Base-by-base conservation (phyloP, 2,329 filamentous ascomycete genomes). In the Lachnellula willkommii region DNA sequence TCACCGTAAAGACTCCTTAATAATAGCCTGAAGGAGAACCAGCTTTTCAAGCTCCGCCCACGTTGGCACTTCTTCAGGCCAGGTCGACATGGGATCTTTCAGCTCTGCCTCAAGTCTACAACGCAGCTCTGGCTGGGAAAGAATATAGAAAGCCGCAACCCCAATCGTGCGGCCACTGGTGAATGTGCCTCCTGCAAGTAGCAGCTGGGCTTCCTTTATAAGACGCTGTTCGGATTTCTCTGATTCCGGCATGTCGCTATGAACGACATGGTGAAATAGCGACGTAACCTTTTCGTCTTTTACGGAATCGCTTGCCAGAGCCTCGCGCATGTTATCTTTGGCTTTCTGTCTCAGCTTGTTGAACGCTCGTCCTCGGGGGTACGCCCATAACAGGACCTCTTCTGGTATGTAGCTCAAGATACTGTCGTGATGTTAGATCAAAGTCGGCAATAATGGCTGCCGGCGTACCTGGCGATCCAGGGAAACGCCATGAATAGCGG, bases 211-310 rank as follows among this genome's bases (percentile, higher is more conserved):
- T n/a, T 75, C 73, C 4, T 67, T 60, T 2, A 57, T 57, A 3
- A 74, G 60, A 0, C 72, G 64, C 1, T 53, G 39, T 0, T 63
- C 35, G 0, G 65, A 60, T 56, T 71, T 72, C 50, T 78, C 74
- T 4, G 71, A 63, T 1, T 58, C 63, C 7, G 65, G 71, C 35
- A 77, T 45, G 0, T 66, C 57, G 2, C 69, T 70, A 35, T 70
- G 66, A 3, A 69, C 28, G 4, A 60, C 42, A 17, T 55, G 52
- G 22, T 55, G 51, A 35, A 63, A 59, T n/a, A 62, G 40, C 22
- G 22, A 24, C 6, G 51, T 36, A 28, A 22, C 36, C 35, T 35
- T 24, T 3, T 24, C 22, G 22, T 24, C 22, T 24, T 24, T 24
- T 24, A 24, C 4, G 22, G 22, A 24, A 24, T 24, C 22, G 22